Evolutionary conservation across 2,329 filamentous ascomycete genomes (phyloP), one percentile per base, ranked within the genome.

Genomic region (Akanthomyces uredinophilus): DNA sequence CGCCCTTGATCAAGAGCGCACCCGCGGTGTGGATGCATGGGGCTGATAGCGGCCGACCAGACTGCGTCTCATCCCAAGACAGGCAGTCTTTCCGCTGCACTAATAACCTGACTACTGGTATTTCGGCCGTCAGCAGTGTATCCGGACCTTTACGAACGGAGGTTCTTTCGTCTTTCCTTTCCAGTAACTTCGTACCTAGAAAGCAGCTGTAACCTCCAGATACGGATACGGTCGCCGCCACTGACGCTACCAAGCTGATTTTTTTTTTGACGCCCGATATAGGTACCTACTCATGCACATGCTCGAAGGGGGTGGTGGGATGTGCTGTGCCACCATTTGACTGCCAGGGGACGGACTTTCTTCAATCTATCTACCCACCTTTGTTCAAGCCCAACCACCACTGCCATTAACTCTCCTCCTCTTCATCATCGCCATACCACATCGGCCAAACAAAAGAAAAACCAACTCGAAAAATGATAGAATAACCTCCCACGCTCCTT

Each of bases 401-500:
- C 32, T 16, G 11, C 41, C 41, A 5, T 14, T n/a, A 8, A 24
- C 43, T 20, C 5, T 11, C 11, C 24, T 44, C 35, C 16, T 5
- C 43, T 18, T 16, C 53, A 44, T 35, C 54, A 46, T 18, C 54
- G 14, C 41, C 13, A 11, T 10, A 47, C 20, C 49, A 37, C 18
- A 22, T n/a, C 11, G 32, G 6, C 5, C 32, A 44, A 29, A 20
- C 5, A 47, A 47, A 47, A 22, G 14, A 22, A 37, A 13, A 5
- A n/a, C n/a, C n/a, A n/a, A n/a, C n/a, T n/a, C n/a, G n/a, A n/a
- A 35, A 47, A 57, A 57, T 57, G 43, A 24, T 16, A 8, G 27
- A 29, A 24, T 57, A 57, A 57, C 18, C 8, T 13, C 24, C 41
- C 11, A 57, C 54, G 43, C 54, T 57, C 54, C 16, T 57, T 57